Base-by-base conservation (phyloP, 1,284 basidiomycete species). In the Inonotus hispidus region DNA sequence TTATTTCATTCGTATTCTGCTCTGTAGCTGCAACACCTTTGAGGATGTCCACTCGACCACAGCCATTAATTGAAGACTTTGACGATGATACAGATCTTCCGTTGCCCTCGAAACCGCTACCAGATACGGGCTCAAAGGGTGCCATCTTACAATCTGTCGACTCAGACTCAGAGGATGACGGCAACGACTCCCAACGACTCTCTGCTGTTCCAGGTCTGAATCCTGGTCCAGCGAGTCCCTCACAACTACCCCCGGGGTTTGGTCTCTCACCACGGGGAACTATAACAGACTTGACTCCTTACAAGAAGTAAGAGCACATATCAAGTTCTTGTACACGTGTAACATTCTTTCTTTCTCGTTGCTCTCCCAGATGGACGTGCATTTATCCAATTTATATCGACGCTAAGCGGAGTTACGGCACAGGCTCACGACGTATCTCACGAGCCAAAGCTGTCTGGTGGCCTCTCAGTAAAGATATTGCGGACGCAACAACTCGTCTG, bases 321-420 rank as follows among this genome's bases (percentile, higher is more conserved):
- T 19, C 53, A 53, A 53, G 25, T 38, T 50, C 41, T 52, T 35
- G 56, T 43, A 43, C 8, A 21, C 43, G 25, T 60, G 10, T 13
- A 53, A 21, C 53, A 35, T n/a, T n/a, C n/a, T n/a, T n/a, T n/a
- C n/a, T n/a, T n/a, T n/a, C n/a, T n/a, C n/a, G n/a, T n/a, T n/a
- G n/a, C 56, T 54, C 60, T 60, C 64, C 11, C 70, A 94, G 93
- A 69, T 98, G 95, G 95, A 90, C 92, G 63, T 90, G 90, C 67
- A 83, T 98, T 70, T 99, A 99, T 72, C 96, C 96, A 2, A 91
- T 97, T 69, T 98, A 98, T 76, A 87, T 98, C 66, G 96, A 99
- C 73, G 93, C 95, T 50, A 98, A 98, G 73, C 88, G 88, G 11
- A 87, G 93, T 2, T 91, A 91, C 71, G 83, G 86, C 7, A 87